Conservation (phyloP, 352 stramenopile species). For the Pythium aquatile region DNA sequence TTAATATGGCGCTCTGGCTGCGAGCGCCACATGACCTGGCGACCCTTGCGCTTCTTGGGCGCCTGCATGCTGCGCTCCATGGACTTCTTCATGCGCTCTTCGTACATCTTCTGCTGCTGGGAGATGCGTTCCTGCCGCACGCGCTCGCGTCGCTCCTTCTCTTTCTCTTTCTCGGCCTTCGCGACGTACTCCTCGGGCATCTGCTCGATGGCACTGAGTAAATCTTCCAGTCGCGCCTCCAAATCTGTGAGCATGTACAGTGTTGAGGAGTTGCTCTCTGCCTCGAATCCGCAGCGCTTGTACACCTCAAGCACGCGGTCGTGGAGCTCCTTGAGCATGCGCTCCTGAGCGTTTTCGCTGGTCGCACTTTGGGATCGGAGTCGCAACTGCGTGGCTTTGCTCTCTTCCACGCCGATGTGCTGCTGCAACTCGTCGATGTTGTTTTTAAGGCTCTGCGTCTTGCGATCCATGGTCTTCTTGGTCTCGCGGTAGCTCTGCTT, state of each 20-base stretch:
- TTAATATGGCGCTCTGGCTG: slow-evolving; percentile 77
- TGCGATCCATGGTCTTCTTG: slow-evolving; percentile 87
- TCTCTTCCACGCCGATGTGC: slow-evolving; percentile 86
- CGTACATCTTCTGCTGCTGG: slow-evolving; percentile 92
- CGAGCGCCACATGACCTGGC: slow-evolving; percentile 92
- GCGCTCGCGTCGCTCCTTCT: slow-evolving; percentile 91
- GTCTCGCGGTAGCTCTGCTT: slow-evolving; percentile 92
- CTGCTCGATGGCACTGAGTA: slow-evolving; percentile 89
- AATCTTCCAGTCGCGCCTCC: slow-evolving; percentile 89
- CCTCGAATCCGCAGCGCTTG: slow-evolving; percentile 92
- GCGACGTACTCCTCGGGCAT: slow-evolving; percentile 94
- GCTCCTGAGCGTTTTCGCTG: slow-evolving; percentile 87
- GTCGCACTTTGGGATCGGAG: slow-evolving; percentile 64
- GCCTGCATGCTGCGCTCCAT: slow-evolving; percentile 93
- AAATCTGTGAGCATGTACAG: slow-evolving; percentile 94
- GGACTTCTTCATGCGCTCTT: slow-evolving; percentile 93
- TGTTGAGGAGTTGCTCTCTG: slow-evolving; percentile 88
- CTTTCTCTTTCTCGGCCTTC: slow-evolving; percentile 94
- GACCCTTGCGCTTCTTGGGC: slow-evolving; percentile 90
- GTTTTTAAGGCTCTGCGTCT: slow-evolving; percentile 77
- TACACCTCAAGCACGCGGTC: slow-evolving; percentile 90
- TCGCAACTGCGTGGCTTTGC: slow-evolving; percentile 73
- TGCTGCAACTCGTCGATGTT: slow-evolving; percentile 91
- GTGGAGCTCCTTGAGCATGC: slow-evolving; percentile 88
- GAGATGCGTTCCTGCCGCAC: slow-evolving; percentile 90